Base-by-base conservation (phyloP, 2,329 filamentous ascomycete species). In the Phyllosticta citribraziliensis region DNA sequence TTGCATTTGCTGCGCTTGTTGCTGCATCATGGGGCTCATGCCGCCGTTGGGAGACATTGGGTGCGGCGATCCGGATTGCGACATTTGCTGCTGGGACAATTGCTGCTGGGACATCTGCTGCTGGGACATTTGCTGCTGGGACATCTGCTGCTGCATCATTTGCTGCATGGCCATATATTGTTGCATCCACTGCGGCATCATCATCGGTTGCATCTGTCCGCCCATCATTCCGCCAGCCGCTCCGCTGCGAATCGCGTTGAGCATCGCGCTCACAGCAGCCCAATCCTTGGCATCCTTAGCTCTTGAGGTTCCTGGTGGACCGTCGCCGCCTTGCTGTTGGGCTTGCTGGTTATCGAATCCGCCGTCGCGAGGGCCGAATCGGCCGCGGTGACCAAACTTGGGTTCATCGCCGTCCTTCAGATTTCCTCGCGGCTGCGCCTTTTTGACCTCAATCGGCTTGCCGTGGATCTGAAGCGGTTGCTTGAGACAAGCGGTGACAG, bases 231-330 rank as follows among this genome's bases (percentile, higher is more conserved):
- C 27, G 27, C 27, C 27, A 30, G 27, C 27, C 9, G 27, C 27
- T 30, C 27, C 27, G 27, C 27, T 30, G 6, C 27, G 27, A 6
- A 79, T 79, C n/a, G 67, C 73, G 64, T 68, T 72, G 25, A 65
- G 67, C 70, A 75, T 74, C 61, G 70, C 73, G 35, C 35, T 40
- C 12, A 68, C 74, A 67, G 58, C 75, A 74, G 67, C 78, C 75
- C 94, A 96, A 77, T 97, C 97, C 73, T 97, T 2, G 94, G 94
- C 91, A 97, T 97, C 80, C 96, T 87, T 93, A 93, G 20, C 89
- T 95, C 89, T 97, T 95, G 64, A 88, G 87, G 70, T 77, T 74
- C 27, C 27, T 9, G 54, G 54, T 30, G 63, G 68, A 56, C 67
- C 70, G 61, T 72, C 74, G 65, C 72, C 61, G 17, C 63, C 65